A percentile compares a stretch with the other conserved stretches of the same genome.
Conservation (phyloP, 176 grass and related monocot species). For the Areca catechu region DNA sequence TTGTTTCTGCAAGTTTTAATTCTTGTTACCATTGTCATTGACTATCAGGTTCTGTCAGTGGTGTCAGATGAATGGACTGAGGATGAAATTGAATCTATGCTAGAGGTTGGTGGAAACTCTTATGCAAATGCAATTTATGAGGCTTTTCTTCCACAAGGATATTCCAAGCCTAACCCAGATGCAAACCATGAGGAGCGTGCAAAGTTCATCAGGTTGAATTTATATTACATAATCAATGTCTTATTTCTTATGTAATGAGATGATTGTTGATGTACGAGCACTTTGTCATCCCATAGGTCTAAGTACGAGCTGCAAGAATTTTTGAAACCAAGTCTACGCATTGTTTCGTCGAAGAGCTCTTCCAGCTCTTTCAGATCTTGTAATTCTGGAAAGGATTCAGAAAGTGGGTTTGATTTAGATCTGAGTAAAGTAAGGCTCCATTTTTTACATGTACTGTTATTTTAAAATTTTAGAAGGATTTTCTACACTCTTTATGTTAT, state of each 20-base stretch:
- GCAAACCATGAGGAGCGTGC: slow-evolving; percentile 42
- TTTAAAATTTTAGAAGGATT: too few relatives aligned
- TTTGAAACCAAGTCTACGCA: slow-evolving; percentile 66
- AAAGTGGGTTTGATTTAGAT: slow-evolving; percentile 14
- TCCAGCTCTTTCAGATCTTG: slow-evolving; percentile 16
- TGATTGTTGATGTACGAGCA: not conserved
- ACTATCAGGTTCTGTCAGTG: slow-evolving; percentile 48
- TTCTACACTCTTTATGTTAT: too few relatives aligned
- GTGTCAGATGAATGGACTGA: slow-evolving; percentile 75
- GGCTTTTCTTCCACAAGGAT: slow-evolving; percentile 63
- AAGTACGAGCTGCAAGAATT: slow-evolving; percentile 83
- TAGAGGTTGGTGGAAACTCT: slow-evolving; percentile 81
- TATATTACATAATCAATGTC: not conserved
- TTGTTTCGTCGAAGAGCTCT: slow-evolving; percentile 41
- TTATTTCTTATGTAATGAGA: not conserved
- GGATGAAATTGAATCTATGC: slow-evolving; percentile 55
- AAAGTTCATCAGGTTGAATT: slow-evolving; percentile 58
- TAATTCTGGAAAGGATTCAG: slow-evolving; percentile 22
- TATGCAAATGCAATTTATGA: slow-evolving; percentile 77
- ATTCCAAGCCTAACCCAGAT: slow-evolving; percentile 49
- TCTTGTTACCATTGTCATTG: not conserved
- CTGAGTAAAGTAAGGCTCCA: slow-evolving; percentile 38
- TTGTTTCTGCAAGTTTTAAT: not conserved
- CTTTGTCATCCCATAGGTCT: slow-evolving; percentile 33
- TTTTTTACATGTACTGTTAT: not conserved